These are phyloP conservation scores for Debaryomycetaceae sp. DNA, from an alignment of 1,139 yeast genomes.

Conservation along the genomic window DNA sequence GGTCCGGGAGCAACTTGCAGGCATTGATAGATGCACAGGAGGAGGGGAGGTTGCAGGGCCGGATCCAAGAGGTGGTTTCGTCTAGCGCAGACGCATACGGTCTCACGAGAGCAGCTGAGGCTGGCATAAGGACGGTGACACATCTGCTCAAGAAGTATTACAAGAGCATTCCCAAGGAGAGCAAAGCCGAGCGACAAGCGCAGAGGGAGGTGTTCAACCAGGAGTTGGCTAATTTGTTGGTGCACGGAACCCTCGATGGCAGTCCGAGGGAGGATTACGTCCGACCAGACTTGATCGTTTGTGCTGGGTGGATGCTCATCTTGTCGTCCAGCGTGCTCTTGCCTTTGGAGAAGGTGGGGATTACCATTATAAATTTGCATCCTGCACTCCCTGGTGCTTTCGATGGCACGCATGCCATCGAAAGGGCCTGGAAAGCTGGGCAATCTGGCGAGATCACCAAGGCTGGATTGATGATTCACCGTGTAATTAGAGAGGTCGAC, in stretches of 20 bases:
- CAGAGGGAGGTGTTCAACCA: constrained; percentile 71
- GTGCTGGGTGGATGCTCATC: constrained; percentile 99
- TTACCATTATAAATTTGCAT: constrained; percentile 86
- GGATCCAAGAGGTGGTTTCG: constrained; percentile 73
- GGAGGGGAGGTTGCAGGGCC: constrained; percentile 44
- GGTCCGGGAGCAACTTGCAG: constrained; percentile 90
- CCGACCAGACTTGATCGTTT: constrained; percentile 80
- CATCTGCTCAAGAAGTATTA: constrained; percentile 77
- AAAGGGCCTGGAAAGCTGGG: constrained; percentile 93
- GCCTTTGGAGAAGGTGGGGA: constrained; percentile 56
- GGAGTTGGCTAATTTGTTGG: constrained; percentile 69
- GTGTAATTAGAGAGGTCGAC: constrained; percentile 92
- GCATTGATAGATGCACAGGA: constrained; percentile 79
- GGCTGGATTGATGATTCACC: constrained; percentile 98
- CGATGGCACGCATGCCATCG: constrained; percentile 96
- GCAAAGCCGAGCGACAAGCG: constrained; percentile 48
- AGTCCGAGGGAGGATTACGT: constrained; percentile 23
- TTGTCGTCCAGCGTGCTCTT: constrained; percentile 71
- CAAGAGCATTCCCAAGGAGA: constrained; percentile 65
- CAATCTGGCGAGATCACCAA: constrained; percentile 68
- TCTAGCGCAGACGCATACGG: constrained; percentile 85
- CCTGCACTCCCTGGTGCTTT: constrained; percentile 97
- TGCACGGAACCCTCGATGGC: constrained; percentile 43
- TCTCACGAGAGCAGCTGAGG: constrained; percentile 67
- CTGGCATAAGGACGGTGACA: constrained; percentile 62